Base-by-base conservation (phyloP, 306 rosid species). In the Potentilla sterilis region DNA sequence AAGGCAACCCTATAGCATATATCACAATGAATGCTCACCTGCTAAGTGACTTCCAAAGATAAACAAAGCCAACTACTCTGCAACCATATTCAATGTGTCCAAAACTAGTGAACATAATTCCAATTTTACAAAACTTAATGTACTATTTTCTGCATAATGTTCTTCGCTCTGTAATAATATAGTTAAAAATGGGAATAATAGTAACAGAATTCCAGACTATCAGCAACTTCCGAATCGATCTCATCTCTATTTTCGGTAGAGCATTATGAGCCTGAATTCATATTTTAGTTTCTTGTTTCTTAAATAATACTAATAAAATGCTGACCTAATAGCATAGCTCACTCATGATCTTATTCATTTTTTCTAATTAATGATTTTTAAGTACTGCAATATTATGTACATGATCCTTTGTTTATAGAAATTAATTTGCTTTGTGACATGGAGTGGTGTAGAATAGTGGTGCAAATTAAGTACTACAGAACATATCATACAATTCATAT, bases 11-110 rank as follows among this genome's bases (percentile, higher is more conserved):
- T 43, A 35, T 24, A 34, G 28, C 73, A 22, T 22, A 24, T 18
- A 44, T 3, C 67, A 46, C 41, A 75, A 32, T 34, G 10, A 41
- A 75, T 71, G 65, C 48, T 38, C 43, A 71, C 15, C 75, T 18
- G 35, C 65, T 10, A 52, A 41, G 51, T 54, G 54, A 40, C 41
- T 42, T 59, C 46, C n/a, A 6, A 18, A 43, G 13, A 43, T 59
- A 59, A 59, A 74, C 43, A 74, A 61, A 43, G 58, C 69, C 46
- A 32, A 61, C 69, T 7, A 59, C 58, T 59, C 16, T 8, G 68
- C 68, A 41, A 41, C 55, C 67, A 57, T 52, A 72, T 2, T 24
- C 43, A 72, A 38, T 0, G 35, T 42, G 15, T 38, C 14, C 28
- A 65, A 16, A 41, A 11, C 16, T 49, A 64, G 46, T 7, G 67